A percentile compares a stretch with the other conserved stretches of the same genome.
phyloP scores from a whole-genome alignment of 2,329 filamentous ascomycete genomes.

The Colletotrichum sp. region DNA sequence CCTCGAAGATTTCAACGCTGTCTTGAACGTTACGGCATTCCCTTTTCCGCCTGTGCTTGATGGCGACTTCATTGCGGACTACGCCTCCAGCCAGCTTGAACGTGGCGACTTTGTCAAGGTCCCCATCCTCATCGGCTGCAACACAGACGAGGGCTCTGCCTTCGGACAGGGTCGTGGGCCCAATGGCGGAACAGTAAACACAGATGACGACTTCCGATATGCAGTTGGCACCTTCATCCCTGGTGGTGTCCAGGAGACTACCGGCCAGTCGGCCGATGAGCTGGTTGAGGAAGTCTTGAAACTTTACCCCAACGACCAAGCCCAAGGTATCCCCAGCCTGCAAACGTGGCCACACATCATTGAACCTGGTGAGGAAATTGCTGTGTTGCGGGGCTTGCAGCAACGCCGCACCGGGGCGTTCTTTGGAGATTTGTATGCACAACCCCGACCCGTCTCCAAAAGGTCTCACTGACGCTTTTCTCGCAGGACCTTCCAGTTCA shows the following conservation, averaged over 20 bases:
- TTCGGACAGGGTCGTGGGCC: slow-evolving; percentile 26
- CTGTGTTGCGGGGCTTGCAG: slow-evolving; percentile 29
- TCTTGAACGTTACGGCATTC: slow-evolving; percentile 15
- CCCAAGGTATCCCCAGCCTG: slow-evolving; percentile 37
- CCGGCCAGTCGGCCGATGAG: slow-evolving; percentile 26
- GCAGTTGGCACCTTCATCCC: slow-evolving; percentile 19
- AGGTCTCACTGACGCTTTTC: background rate
- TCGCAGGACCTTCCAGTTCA: slow-evolving; percentile 29
- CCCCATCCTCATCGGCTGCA: slow-evolving; percentile 39
- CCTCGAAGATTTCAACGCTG: slow-evolving; percentile 31
- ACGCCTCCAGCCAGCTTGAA: slow-evolving; percentile 32
- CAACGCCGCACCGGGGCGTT: slow-evolving; percentile 33
- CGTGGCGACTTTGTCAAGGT: slow-evolving; percentile 38
- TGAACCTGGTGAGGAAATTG: slow-evolving; percentile 27
- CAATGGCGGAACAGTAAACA: slow-evolving; percentile 25
- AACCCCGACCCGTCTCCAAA: background rate
- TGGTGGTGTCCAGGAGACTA: slow-evolving; percentile 4
- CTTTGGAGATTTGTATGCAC: slow-evolving; percentile 25
- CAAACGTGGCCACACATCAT: slow-evolving; percentile 35
- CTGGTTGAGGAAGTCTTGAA: slow-evolving; percentile 27
- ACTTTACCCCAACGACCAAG: slow-evolving; percentile 36
- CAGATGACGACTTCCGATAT: slow-evolving; percentile 30
- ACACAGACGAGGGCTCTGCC: slow-evolving; percentile 34
- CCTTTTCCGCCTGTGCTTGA: slow-evolving; percentile 35
- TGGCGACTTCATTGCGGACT: slow-evolving; percentile 37